Conservation (phyloP, 805 yeast species). For the Suhomyces kilbournensis region DNA sequence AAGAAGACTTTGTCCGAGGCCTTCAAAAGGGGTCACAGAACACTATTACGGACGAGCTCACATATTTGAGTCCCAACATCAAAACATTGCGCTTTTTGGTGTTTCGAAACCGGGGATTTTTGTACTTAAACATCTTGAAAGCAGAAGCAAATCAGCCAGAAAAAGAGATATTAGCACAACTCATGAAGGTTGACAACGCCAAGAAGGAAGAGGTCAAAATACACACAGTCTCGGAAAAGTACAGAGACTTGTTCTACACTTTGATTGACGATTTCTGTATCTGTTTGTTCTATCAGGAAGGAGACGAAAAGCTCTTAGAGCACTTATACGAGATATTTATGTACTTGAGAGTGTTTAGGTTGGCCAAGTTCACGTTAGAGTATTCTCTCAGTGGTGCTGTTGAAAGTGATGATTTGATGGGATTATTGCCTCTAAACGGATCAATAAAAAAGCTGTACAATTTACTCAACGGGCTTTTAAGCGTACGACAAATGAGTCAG, state of each 20-base stretch:
- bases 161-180: slow-evolving; percentile 8
- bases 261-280: slow-evolving; percentile 60
- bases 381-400: slow-evolving; percentile 46
- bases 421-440: slow-evolving; percentile 23
- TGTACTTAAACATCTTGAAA: slow-evolving; percentile 47
- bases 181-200: not conserved
- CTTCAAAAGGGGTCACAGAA: slow-evolving; percentile 36
- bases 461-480: slow-evolving; percentile 3
- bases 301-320: slow-evolving; percentile 54
- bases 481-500: not conserved
- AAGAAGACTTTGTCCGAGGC: slow-evolving; percentile 34
- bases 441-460: not conserved
- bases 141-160: not conserved
- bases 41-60: slow-evolving; percentile 37
- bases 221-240: slow-evolving; percentile 13
- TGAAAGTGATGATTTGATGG: slow-evolving; percentile 41
- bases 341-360: slow-evolving; percentile 45
- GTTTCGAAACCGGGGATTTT: slow-evolving; percentile 77
- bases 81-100: slow-evolving; percentile 73
- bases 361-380: slow-evolving; percentile 59
- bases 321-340: slow-evolving; percentile 50
- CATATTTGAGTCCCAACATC: slow-evolving; percentile 62
- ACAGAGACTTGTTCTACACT: slow-evolving; percentile 38
- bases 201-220: slow-evolving; percentile 15
- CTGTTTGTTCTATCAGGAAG: slow-evolving; percentile 64